phyloP scores from a whole-genome alignment of 2,329 filamentous ascomycete genomes.

The Colletotrichum nymphaeae region DNA sequence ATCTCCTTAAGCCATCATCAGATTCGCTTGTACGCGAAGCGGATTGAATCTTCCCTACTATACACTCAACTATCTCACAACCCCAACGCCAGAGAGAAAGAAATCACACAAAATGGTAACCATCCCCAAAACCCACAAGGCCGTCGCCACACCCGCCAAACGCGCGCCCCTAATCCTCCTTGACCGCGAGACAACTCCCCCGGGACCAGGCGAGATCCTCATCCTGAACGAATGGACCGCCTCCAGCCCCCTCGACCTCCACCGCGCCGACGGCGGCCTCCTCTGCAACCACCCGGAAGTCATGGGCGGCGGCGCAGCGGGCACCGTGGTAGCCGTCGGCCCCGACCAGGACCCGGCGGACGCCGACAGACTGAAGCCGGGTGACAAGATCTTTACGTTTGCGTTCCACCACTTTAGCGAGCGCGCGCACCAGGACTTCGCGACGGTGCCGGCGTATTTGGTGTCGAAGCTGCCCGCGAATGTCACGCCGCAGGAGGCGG shows the following conservation, averaged over 20 bases:
- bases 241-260: constrained; percentile 70
- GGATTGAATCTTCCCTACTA: background rate
- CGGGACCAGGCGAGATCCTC: constrained; percentile 60
- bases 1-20: background rate
- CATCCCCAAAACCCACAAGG: constrained; percentile 42
- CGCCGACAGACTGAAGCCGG: constrained; percentile 50
- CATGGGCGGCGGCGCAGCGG: constrained; percentile 63
- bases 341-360: constrained; percentile 33
- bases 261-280: constrained; percentile 70
- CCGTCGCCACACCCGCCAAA: constrained; percentile 39
- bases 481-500: constrained; percentile 57
- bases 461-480: constrained; percentile 57
- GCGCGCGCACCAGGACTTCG: constrained; percentile 66
- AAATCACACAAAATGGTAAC: constrained; percentile 14
- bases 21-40: background rate
- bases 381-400: constrained; percentile 69
- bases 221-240: constrained; percentile 69
- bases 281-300: constrained; percentile 61
- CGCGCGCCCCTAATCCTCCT: constrained; percentile 40
- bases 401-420: constrained; percentile 59
- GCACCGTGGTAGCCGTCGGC: constrained; percentile 64
- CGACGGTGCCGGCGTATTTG: constrained; percentile 62
- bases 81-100: background rate
- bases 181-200: constrained; percentile 43
- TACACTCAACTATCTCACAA: background rate